phyloP scores from a whole-genome alignment of 2,329 filamentous ascomycete species.

The Neonectria faginata region DNA sequence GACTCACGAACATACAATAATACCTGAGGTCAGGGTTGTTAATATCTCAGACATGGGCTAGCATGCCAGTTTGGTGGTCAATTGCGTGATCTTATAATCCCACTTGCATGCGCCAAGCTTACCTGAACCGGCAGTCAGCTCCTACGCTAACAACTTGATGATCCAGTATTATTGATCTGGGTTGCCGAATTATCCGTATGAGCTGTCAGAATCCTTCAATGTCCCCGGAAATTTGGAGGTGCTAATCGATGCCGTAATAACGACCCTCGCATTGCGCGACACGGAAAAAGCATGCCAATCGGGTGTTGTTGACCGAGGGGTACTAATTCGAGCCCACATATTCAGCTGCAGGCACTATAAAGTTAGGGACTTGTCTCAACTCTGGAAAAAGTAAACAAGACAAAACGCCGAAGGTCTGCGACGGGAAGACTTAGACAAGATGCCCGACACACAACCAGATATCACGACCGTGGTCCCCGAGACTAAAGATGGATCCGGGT shows the following conservation, averaged over 20 bases:
- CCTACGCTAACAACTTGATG: background rate
- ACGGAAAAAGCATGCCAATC: background rate
- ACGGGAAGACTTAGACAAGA: conserved; percentile 3
- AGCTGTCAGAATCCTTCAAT: background rate
- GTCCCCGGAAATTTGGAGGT: background rate
- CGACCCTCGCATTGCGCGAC: conserved; percentile 14
- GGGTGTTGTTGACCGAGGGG: background rate
- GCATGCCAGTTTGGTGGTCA: background rate
- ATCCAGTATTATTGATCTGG: background rate
- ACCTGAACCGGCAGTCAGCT: background rate
- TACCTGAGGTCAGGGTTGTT: background rate
- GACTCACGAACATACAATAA: background rate
- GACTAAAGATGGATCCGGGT: background rate
- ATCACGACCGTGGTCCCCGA: background rate
- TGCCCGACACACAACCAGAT: background rate
- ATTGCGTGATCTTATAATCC: background rate
- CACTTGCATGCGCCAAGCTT: background rate
- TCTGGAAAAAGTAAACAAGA: background rate
- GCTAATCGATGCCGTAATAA: conserved; percentile 10
- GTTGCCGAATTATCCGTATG: background rate
- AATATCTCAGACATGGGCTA: background rate
- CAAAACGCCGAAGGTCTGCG: background rate
- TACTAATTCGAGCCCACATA: background rate
- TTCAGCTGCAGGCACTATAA: conserved; percentile 5
- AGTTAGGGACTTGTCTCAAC: background rate